Evolutionary conservation across 2,329 filamentous ascomycete species (phyloP).

Genomic region (Chaetomium sp.): DNA sequence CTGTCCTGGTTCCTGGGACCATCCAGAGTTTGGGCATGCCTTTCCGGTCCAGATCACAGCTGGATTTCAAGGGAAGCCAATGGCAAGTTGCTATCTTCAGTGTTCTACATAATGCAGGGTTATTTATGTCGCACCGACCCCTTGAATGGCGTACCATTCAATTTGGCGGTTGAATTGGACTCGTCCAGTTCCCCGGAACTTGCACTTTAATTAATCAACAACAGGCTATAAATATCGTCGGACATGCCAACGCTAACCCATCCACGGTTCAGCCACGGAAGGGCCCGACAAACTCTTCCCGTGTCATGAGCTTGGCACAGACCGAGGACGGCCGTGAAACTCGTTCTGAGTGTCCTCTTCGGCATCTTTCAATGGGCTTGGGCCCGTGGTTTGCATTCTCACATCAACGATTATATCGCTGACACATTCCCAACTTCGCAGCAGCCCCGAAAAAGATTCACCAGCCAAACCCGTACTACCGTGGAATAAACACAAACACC

Average conservation of each 20-base stretch:
- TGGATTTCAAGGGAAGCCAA: constrained; percentile 19
- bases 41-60: constrained; percentile 16
- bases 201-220: constrained; percentile 18
- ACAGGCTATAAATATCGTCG: constrained; percentile 32
- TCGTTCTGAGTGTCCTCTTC: neutral
- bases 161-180: constrained; percentile 30
- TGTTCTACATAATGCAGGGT: constrained; percentile 24
- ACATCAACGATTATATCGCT: neutral
- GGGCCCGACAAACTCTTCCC: constrained; percentile 1
- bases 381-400: neutral
- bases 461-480: neutral
- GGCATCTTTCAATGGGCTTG: neutral
- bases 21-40: constrained; percentile 17
- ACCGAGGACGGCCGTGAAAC: neutral
- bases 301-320: constrained; percentile 1
- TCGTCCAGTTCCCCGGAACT: constrained; percentile 27
- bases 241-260: constrained; percentile 6
- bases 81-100: constrained; percentile 1
- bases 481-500: neutral
- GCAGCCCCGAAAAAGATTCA: neutral
- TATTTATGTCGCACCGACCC: constrained; percentile 27
- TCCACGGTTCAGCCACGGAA: constrained; percentile 3
- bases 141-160: constrained; percentile 26
- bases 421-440: neutral
- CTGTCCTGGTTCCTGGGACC: constrained; percentile 30